Base-by-base conservation (phyloP, 495 filamentous ascomycete genomes). In the Neurospora sp. region DNA sequence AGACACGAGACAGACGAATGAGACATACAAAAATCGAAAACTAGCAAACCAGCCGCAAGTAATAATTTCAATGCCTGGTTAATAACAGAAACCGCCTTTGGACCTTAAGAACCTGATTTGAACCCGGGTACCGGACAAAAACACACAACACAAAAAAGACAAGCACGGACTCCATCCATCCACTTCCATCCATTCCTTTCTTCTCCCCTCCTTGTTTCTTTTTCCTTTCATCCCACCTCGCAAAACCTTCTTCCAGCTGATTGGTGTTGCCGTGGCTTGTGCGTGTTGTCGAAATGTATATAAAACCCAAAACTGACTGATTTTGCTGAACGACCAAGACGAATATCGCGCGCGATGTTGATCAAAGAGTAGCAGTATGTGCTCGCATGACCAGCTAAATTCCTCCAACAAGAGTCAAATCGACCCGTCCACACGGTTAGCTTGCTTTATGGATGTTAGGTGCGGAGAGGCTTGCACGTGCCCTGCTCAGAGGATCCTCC, bases 401-500 rank as follows among this genome's bases (percentile, higher is more conserved):
- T 84, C 82, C 73, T 86, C 77, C 35, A 86, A 78, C 74, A 85
- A 80, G 12, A 71, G 71, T 31, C 83, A 81, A 72, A 70, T 70
- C 77, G 59, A 71, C 72, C 70, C 73, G 75, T 71, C 65, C 74
- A 69, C 69, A 38, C 68, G 73, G 70, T 77, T 71, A 76, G 73
- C 70, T 75, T 22, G 20, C 0, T 41, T 74, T 44, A 68, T 80
- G 77, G 48, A 78, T 77, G 77, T 84, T 83, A 40, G 80, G 79
- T 84, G 80, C 82, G 72, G 79, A 82, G 73, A 84, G 80, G 74
- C 75, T 81, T 76, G 74, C 81, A 87, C 89, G 84, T 87, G 93
- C 91, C 85, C 90, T 87, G 77, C 90, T 90, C 79, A 93, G 81
- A 48, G 90, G 87, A 85, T 94, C 90, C 40, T 88, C 87, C 77